Evolutionary conservation across 192 early-diverging fungal genomes (phyloP).

Genomic region (Radiomyces spectabilis): DNA sequence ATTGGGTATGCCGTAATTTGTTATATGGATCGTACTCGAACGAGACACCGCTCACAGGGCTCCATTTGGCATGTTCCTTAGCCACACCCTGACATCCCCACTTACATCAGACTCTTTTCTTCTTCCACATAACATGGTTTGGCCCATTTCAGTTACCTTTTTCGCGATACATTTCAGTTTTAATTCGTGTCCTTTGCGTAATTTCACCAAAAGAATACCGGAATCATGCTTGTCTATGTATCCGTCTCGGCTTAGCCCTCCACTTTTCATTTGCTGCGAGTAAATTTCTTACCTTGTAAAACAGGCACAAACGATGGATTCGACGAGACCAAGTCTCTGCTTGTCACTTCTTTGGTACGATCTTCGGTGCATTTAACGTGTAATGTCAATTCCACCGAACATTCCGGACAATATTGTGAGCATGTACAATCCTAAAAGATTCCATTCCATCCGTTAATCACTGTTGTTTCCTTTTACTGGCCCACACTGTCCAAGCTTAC

Average conservation of each 20-base stretch:
- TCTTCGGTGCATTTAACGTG: constrained; percentile 79
- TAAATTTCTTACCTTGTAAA: constrained; percentile 46
- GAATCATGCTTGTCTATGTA: constrained; percentile 47
- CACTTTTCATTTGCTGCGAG: too few relatives aligned
- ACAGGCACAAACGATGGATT: constrained; percentile 67
- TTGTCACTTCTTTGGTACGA: constrained; percentile 74
- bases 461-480: neutral
- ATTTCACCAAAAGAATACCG: constrained; percentile 80
- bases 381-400: constrained; percentile 84
- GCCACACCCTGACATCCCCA: constrained; percentile 74
- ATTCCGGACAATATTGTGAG: constrained; percentile 76
- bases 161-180: constrained; percentile 88
- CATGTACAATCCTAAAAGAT: constrained; percentile 60
- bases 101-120: too few relatives aligned
- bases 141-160: constrained; percentile 41
- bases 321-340: constrained; percentile 69
- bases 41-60: constrained; percentile 76
- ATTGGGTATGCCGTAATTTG: constrained; percentile 79
- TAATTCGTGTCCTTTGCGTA: constrained; percentile 90
- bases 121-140: too few relatives aligned
- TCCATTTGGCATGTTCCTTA: constrained; percentile 98
- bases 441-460: too few relatives aligned
- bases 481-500: constrained; percentile 23
- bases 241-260: too few relatives aligned
- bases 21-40: constrained; percentile 99